Base-by-base conservation (phyloP, 164 flowering plant species). In the Vitis rotundifolia region DNA sequence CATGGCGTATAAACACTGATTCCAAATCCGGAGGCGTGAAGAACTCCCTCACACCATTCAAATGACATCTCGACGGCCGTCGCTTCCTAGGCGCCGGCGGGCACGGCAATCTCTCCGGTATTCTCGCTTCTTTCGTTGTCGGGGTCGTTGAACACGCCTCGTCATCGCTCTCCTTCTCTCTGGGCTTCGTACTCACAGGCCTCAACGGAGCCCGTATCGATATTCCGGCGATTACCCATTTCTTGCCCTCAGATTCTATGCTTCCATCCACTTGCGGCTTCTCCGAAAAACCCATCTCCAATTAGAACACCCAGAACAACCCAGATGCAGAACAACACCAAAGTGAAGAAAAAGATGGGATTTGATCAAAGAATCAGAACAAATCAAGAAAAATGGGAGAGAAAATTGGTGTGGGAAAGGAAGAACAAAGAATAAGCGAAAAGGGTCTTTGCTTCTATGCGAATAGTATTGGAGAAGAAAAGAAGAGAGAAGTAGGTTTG, bases 1-100 rank as follows among this genome's bases (percentile, higher is more conserved):
- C 80, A 74, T 71, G 89, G 70, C 74, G 76, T 12, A 79, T 82
- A 59, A 90, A 92, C 0, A 90, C 87, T 10, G 88, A 66, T 51
- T 92, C 96, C 83, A 92, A 78, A 69, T 92, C 93, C 0, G 93
- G 92, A 0, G 92, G 90, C 57, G 69, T 77, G 50, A 92, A 92
- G 77, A 87, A 89, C 84, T 92, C 95, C 59, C 84, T 77, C 52
- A 37, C 86, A 3, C 82, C 88, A 61, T 60, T 71, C 44, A 63
- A 69, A 9, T 80, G 69, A 47, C 87, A 81, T 11, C 68, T 79
- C 5, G 86, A 28, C 16, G 91, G 86, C 52, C 84, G 74, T 15
- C 81, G 81, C 83, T 92, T 92, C 70, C 88, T 87, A 13, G 98
- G 98, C 4, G 98, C 88, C 2, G 96, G 91, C 52, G 96, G 96